Base-by-base conservation (phyloP, 2,329 filamentous ascomycete species). In the Scorias spongiosa region DNA sequence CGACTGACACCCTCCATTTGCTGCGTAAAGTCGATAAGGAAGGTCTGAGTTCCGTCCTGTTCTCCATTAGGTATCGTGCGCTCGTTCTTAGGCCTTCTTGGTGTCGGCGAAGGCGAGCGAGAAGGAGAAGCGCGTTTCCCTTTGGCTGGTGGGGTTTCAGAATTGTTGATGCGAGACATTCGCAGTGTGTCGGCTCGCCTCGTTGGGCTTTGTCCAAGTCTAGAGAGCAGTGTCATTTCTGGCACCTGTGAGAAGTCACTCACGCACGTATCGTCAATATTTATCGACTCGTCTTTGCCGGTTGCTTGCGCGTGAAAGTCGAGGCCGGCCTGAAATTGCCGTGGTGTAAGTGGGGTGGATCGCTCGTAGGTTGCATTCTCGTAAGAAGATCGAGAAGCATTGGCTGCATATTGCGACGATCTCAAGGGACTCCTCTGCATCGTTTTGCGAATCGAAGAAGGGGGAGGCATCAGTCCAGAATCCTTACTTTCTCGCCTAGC, bases 241-340 rank as follows among this genome's bases (percentile, higher is more conserved):
- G 86, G 86, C 43, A 94, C 77, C 8, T 85, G 86, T 1, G 89
- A 95, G 63, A 95, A 95, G 10, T 75, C 78, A 67, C 86, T 94
- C 59, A 93, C 83, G 56, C 74, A 81, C 65, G 79, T 82, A 52
- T 85, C 80, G 51, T 86, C 81, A 10, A 70, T 51, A 41, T 50
- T 51, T 51, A 52, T 51, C n/a, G 62, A 51, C 29, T 69, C 62
- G 44, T 60, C 45, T 14, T 42, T 20, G 11, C 42, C 42, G 17
- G 42, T 44, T 29, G 44, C 46, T 2, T 47, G 43, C 18, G 50
- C 50, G 40, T 51, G 51, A 15, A 54, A n/a, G 34, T 57, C 51
- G 20, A 56, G 48, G 12, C 49, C 50, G 20, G 53, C 50, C 48
- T 54, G 49, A 40, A 54, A 52, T 17, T 49, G 48, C 36, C 45